Conservation (phyloP, 2,329 filamentous ascomycete species). For the Xylariaceae sp. region DNA sequence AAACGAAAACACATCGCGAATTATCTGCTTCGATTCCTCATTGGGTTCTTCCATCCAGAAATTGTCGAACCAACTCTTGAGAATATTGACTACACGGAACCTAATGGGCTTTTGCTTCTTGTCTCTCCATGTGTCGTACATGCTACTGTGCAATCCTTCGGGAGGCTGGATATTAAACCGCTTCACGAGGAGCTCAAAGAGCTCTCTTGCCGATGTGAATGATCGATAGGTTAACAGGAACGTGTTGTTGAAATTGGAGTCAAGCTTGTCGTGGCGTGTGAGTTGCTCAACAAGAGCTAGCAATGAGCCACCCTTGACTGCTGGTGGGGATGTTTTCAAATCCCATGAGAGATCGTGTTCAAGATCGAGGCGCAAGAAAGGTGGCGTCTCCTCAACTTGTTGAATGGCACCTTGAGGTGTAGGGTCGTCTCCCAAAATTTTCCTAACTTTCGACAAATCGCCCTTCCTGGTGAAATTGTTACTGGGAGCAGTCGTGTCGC, state of each 20-base stretch:
- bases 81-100: slow-evolving; percentile 93
- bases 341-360: slow-evolving; percentile 91
- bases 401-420: slow-evolving; percentile 45
- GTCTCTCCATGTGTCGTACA: slow-evolving; percentile 86
- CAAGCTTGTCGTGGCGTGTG: slow-evolving; percentile 91
- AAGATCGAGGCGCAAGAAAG: slow-evolving; percentile 81
- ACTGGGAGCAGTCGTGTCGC: slow-evolving; percentile 43
- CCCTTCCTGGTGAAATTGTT: slow-evolving; percentile 54
- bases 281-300: slow-evolving; percentile 90
- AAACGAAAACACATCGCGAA: slow-evolving; percentile 86
- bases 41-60: slow-evolving; percentile 98
- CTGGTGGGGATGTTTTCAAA: slow-evolving; percentile 69
- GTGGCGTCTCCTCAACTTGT: slow-evolving; percentile 73
- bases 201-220: slow-evolving; percentile 84
- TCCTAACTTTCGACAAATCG: slow-evolving; percentile 62
- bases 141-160: slow-evolving; percentile 68
- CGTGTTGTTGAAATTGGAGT: slow-evolving; percentile 94
- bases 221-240: slow-evolving; percentile 96
- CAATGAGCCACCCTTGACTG: slow-evolving; percentile 85
- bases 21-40: slow-evolving; percentile 77
- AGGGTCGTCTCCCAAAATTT: slow-evolving; percentile 65
- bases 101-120: slow-evolving; percentile 94
- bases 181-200: slow-evolving; percentile 90
- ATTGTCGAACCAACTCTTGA: slow-evolving; percentile 97
- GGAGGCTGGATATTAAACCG: slow-evolving; percentile 92